Base-by-base conservation (phyloP, 2,329 filamentous ascomycete species). In the Fusarium mundagurra region DNA sequence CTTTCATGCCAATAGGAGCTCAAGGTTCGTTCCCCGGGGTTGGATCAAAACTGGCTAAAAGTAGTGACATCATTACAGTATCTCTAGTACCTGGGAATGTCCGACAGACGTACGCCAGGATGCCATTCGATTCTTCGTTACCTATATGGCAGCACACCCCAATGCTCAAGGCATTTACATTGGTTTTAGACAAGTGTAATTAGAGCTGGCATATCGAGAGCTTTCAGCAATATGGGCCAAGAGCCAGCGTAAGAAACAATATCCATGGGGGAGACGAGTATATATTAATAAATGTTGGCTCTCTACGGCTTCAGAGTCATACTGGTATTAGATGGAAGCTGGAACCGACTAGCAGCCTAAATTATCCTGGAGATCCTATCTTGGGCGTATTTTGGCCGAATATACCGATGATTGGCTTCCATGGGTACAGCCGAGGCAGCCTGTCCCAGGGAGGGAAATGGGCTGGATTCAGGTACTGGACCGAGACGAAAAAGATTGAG, bases 31-130 rank as follows among this genome's bases (percentile, higher is more conserved):
- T 2, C 29, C 14, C 20, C 7, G 10, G 11, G 5, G 9, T 33
- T 31, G 16, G 47, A 50, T 50, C 5, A 11, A 47, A 22, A 45
- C 18, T n/a, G 5, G 9, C 29, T 18, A n/a, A 5, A 22, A 6
- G 1, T 18, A n/a, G 13, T 50, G 8, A 50, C 22, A 31, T 33
- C 20, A n/a, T 11, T 50, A n/a, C 7, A n/a, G 47, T 17, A 39
- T 5, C 0, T 39, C 1, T 1, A 39, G 36, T 20, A 39, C 36
- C 36, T 7, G 0, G 18, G 0, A 3, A 12, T 39, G 18, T 1
- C 5, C 36, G 6, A 50, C 5, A 50, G 16, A 9, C n/a, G n/a
- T 53, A 8, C 17, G 7, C 13, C 7, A 0, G 9, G 13, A 2
- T 36, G 3, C 33, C 18, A 4, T 36, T 36, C 18, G 13, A 17